phyloP scores from a whole-genome alignment of 148 eudicot species.

The Camellia lanceoleosa region DNA sequence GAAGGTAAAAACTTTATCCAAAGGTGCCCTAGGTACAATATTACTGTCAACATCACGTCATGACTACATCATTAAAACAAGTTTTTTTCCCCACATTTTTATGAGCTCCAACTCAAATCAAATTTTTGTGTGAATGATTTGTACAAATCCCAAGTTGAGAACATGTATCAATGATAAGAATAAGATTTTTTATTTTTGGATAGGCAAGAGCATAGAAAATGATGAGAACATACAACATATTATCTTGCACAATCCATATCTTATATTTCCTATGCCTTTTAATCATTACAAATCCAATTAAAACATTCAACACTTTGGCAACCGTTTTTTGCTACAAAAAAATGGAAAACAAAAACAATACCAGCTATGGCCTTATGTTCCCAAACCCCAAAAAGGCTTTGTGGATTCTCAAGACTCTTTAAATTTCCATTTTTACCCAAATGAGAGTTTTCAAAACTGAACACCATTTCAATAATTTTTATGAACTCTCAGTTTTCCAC shows the following conservation, averaged over 20 bases:
- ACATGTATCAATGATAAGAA: no score
- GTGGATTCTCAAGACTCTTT: background rate
- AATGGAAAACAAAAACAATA: no score
- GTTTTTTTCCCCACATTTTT: background rate
- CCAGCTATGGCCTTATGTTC: background rate
- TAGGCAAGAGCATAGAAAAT: background rate
- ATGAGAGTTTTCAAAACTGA: background rate
- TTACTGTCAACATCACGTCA: background rate
- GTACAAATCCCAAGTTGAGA: no score
- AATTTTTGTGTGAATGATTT: background rate
- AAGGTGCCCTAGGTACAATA: background rate
- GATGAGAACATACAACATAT: background rate
- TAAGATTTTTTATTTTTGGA: no score
- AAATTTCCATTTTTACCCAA: background rate
- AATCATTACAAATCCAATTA: background rate
- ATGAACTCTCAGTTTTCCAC: background rate
- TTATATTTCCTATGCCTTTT: background rate
- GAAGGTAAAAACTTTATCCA: constrained; percentile 49
- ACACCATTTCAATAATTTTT: background rate
- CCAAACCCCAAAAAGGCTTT: background rate
- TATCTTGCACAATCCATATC: background rate
- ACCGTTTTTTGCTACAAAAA: background rate
- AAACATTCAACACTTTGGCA: background rate
- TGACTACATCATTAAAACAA: background rate
- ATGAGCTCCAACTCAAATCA: background rate